Evolutionary conservation across 495 filamentous ascomycete species (phyloP).

Genomic region (Corynascus novoguineensis): DNA sequence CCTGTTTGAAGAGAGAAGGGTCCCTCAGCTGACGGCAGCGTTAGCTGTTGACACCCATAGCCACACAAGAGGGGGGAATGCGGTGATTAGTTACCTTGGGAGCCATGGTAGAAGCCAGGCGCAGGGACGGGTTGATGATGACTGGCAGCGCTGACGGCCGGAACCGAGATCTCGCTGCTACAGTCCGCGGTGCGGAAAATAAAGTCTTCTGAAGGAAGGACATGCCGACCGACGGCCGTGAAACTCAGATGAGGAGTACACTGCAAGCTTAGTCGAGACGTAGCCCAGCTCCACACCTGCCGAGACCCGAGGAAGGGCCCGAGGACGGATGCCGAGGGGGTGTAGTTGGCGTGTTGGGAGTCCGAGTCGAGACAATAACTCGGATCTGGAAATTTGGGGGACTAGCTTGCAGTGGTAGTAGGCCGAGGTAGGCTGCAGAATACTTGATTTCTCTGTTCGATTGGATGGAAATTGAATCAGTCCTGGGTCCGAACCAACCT

Average conservation of each 20-base stretch:
- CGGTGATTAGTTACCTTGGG: conserved; percentile 34
- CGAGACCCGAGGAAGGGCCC: conserved; percentile 1
- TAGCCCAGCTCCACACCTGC: neutral
- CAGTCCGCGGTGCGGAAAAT: conserved; percentile 27
- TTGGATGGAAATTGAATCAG: too few relatives aligned
- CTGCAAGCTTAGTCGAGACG: neutral
- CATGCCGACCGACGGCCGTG: conserved; percentile 17
- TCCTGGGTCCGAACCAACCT: too few relatives aligned
- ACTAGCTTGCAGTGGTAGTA: too few relatives aligned
- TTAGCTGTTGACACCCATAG: neutral
- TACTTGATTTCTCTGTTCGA: too few relatives aligned
- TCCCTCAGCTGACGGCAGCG: conserved; percentile 62
- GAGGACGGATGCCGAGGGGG: too few relatives aligned
- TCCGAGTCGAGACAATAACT: too few relatives aligned
- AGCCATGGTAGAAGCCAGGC: conserved; percentile 41
- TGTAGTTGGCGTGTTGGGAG: too few relatives aligned
- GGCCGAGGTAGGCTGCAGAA: too few relatives aligned
- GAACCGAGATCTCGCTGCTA: conserved; percentile 30
- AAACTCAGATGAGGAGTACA: neutral
- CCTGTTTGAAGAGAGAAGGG: conserved; percentile 67
- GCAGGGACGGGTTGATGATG: conserved; percentile 17
- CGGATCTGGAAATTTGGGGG: too few relatives aligned
- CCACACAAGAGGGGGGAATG: neutral
- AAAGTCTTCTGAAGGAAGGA: conserved; percentile 33
- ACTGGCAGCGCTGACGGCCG: conserved; percentile 33